Evolutionary conservation across 176 grass and related monocot species (phyloP).

Genomic region (Aegilops bicornis): DNA sequence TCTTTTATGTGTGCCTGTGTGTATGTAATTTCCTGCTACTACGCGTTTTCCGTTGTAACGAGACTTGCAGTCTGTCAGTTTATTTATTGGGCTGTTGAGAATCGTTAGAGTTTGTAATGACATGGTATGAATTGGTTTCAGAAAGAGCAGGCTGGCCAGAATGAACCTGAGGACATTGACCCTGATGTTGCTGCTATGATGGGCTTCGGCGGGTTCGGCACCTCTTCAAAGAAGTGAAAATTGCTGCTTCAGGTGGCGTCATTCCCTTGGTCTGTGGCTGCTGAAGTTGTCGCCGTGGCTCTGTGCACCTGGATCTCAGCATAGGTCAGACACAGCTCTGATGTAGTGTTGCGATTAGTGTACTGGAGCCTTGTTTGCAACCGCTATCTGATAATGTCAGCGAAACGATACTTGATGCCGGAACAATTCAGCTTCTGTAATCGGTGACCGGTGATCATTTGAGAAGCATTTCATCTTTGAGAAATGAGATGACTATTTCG

Average conservation of each 20-base stretch:
- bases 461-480: neutral
- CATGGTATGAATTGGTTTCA: constrained; percentile 21
- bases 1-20: neutral
- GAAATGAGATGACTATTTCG: neutral
- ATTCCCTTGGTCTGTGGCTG: neutral
- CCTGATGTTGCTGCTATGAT: constrained; percentile 88
- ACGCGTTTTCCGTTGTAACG: neutral
- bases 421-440: neutral
- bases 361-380: too few species aligned
- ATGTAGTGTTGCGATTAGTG: neutral
- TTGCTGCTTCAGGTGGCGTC: neutral
- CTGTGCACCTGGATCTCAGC: neutral
- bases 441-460: neutral
- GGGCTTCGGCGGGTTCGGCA: constrained; percentile 79
- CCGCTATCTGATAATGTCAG: neutral
- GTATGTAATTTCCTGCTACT: neutral
- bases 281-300: neutral
- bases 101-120: too few species aligned
- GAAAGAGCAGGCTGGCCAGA: constrained; percentile 68
- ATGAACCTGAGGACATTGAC: constrained; percentile 75
- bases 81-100: too few species aligned
- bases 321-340: neutral
- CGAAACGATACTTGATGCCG: neutral
- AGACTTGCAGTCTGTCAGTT: too few species aligned
- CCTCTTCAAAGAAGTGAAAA: constrained; percentile 71